Base-by-base conservation (phyloP, 2,329 filamentous ascomycete species). In the Akanthomyces lecanii region DNA sequence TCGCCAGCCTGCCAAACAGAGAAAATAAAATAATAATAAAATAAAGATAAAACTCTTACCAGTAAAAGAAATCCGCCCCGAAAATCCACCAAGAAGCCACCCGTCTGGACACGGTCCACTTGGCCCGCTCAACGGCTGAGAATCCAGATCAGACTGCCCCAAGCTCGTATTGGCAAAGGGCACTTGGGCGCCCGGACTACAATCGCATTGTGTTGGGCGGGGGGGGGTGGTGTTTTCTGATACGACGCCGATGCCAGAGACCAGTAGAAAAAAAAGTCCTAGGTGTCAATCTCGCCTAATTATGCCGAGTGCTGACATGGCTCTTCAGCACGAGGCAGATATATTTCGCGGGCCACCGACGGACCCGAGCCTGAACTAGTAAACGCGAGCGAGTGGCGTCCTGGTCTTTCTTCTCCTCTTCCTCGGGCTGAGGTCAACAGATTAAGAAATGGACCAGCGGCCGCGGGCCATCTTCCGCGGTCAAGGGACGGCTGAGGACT, bases 61-160 rank as follows among this genome's bases (percentile, higher is more conserved):
- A 38, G 5, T 12, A 38, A 30, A 30, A 18, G 25, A 18, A 28
- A 25, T 30, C 51, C 11, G 38, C 33, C n/a, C 52, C 38, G 10
- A 56, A 44, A 21, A 50, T 6, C 11, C 40, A 28, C 50, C 16
- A 40, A 25, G 33, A 25, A 23, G 53, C 40, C 40, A 45, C 53
- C 53, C 53, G 25, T 44, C 53, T 21, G 18, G 36, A 53, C 11
- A 16, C n/a, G 40, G 53, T 56, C 53, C 53, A 56, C 53, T 16
- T 42, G 50, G n/a, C 53, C 53, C 38, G 53, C 53, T 40, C 21
- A 54, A 40, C 53, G 53, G 53, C 53, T 56, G 53, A 45, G 25
- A 33, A 45, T 45, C 25, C 53, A 56, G 53, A 56, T 56, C 53
- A 56, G 28, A 33, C 14, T 30, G 53, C 38, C 53, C 53, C 28